phyloP scores from a whole-genome alignment of 495 filamentous ascomycete species.

The Penicilliopsis zonata region DNA sequence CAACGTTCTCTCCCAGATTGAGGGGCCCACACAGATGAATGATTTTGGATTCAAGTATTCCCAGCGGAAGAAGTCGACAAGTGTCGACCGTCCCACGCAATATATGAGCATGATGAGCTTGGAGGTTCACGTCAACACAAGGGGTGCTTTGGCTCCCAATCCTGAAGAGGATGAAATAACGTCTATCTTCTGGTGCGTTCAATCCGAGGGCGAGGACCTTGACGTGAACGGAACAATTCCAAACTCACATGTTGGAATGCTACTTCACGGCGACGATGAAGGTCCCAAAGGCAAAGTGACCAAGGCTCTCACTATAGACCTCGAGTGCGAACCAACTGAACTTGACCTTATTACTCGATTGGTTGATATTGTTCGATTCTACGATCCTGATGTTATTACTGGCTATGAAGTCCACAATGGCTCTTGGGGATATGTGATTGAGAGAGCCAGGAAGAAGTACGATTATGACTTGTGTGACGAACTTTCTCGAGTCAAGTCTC shows the following conservation, averaged over 20 bases:
- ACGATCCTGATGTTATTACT: conserved; percentile 88
- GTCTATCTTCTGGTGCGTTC: conserved; percentile 83
- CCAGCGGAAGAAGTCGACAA: conserved; percentile 61
- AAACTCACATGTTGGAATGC: conserved; percentile 45
- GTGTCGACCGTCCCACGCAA: conserved; percentile 73
- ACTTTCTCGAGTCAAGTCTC: conserved; percentile 73
- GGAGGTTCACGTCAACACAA: conserved; percentile 89
- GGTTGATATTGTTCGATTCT: conserved; percentile 70
- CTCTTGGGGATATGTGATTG: conserved; percentile 93
- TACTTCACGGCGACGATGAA: conserved; percentile 26
- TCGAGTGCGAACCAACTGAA: conserved; percentile 67
- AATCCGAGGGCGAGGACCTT: conserved; percentile 52
- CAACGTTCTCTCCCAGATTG: conserved; percentile 66
- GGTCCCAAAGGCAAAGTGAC: conserved; percentile 39
- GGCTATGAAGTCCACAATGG: conserved; percentile 90
- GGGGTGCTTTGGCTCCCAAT: conserved; percentile 68
- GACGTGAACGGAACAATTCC: conserved; percentile 40
- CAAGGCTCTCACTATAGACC: conserved; percentile 38
- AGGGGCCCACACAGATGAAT: conserved; percentile 78
- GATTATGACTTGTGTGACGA: conserved; percentile 86
- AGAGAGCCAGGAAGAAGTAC: conserved; percentile 74
- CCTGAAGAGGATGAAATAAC: conserved; percentile 84
- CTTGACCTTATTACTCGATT: conserved; percentile 72
- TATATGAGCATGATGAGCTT: conserved; percentile 97
- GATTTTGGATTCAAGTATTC: conserved; percentile 79